Evolutionary conservation across 345 rosid species (phyloP).

Genomic region (Hibiscus mutabilis): DNA sequence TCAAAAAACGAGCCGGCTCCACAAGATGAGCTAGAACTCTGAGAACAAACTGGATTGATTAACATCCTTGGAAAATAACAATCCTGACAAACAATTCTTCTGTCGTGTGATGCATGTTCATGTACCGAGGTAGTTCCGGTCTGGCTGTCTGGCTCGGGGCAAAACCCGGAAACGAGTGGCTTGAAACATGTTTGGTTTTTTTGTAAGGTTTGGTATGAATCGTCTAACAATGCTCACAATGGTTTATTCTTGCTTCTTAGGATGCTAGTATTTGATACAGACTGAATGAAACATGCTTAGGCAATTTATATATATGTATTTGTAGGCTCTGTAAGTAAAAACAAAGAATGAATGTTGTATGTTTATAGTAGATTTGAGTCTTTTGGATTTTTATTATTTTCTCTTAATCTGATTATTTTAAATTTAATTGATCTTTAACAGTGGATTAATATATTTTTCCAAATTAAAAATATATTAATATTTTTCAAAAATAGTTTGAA

Average conservation of each 20-base stretch:
- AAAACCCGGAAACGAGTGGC: neutral
- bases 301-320: neutral
- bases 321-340: neutral
- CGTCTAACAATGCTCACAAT: neutral
- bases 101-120: neutral
- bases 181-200: neutral
- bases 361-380: neutral
- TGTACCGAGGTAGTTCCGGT: neutral
- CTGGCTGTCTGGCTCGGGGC: neutral
- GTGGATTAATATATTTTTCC: too few species aligned
- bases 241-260: neutral
- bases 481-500: too few species aligned
- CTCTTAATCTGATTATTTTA: neutral
- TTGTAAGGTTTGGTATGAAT: neutral
- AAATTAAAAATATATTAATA: too few species aligned
- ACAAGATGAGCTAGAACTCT: conserved; percentile 7
- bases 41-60: conserved; percentile 8
- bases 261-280: neutral
- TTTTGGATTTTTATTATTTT: too few species aligned
- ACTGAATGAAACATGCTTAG: neutral
- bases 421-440: too few species aligned
- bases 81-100: conserved; percentile 19
- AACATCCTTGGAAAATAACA: conserved; percentile 8
- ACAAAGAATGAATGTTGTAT: neutral
- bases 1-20: neutral